Conservation (phyloP, 352 stramenopile species). For the Pythium sp. region DNA sequence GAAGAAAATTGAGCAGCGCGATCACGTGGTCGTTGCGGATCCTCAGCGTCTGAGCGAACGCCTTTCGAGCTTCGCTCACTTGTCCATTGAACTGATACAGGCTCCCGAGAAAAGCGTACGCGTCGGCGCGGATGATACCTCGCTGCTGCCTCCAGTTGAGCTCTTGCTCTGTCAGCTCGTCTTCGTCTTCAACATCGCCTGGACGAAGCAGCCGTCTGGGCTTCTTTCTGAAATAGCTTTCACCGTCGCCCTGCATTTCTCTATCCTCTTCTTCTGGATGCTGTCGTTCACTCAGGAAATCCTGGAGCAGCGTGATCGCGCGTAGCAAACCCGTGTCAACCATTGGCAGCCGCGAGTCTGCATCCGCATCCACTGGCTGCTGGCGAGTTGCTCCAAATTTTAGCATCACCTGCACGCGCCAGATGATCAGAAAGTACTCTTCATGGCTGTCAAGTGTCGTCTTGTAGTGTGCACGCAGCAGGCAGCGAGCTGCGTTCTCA, state of each 20-base stretch:
- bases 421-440: constrained; percentile 45
- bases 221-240: not conserved
- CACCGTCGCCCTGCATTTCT: not conserved
- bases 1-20: constrained; percentile 46
- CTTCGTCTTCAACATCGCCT: constrained; percentile 20
- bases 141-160: constrained; percentile 31
- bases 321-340: constrained; percentile 6
- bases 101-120: constrained; percentile 32
- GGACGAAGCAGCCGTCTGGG: not conserved
- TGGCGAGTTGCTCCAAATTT: not conserved
- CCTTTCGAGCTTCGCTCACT: constrained; percentile 18
- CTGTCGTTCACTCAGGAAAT: constrained; percentile 36
- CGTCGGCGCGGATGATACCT: constrained; percentile 37
- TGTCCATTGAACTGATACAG: constrained; percentile 41
- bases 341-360: not conserved
- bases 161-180: constrained; percentile 13
- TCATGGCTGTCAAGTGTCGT: constrained; percentile 45
- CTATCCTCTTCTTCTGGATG: constrained; percentile 22
- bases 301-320: constrained; percentile 28
- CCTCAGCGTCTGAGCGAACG: constrained; percentile 30
- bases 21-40: constrained; percentile 37
- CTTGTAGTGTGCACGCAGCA: constrained; percentile 56
- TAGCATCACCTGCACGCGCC: constrained; percentile 38
- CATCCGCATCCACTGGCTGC: not conserved
- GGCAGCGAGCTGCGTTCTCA: constrained; percentile 22